Evolutionary conservation across 306 rosid species (phyloP).

Genomic region (Aeschynomene evenia): DNA sequence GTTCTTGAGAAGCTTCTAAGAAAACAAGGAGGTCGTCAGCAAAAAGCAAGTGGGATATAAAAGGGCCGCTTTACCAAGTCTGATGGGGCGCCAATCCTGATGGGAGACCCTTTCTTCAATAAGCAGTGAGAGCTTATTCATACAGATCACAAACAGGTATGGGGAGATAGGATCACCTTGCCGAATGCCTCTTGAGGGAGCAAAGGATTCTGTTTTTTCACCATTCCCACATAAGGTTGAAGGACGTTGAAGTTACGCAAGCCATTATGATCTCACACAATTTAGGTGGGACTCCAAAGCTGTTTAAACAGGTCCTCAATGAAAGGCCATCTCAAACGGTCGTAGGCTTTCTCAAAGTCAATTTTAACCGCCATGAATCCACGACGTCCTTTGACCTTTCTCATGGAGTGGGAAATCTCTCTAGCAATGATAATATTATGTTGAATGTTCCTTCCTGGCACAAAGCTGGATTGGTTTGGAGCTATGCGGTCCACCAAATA

Average conservation of each 20-base stretch:
- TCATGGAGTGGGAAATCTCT: not conserved
- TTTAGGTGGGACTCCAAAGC: not conserved
- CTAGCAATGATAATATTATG: not conserved
- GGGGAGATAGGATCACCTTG: not conserved
- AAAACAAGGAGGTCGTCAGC: not conserved
- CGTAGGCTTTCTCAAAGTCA: too few species aligned
- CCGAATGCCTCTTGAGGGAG: not conserved
- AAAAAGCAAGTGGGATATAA: not conserved
- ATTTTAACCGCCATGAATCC: not conserved
- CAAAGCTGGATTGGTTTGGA: not conserved
- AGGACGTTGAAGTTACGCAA: not conserved
- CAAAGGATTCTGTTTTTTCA: not conserved
- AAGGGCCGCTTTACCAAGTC: not conserved
- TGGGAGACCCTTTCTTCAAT: not conserved
- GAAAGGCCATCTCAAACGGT: not conserved
- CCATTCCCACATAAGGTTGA: not conserved
- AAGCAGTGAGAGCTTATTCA: not conserved
- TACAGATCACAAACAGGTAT: not conserved
- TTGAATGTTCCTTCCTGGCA: not conserved
- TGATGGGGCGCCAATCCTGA: not conserved
- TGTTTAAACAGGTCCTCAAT: not conserved
- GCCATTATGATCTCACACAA: not conserved
- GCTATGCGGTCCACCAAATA: not conserved
- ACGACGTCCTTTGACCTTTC: accelerated
- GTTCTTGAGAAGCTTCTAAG: too few species aligned